A percentile compares a stretch with the other conserved stretches of the same genome.
These are phyloP conservation scores for Ascochyta clinopodiicola DNA, from an alignment of 2,329 filamentous ascomycete species.

Conservation along the genomic window DNA sequence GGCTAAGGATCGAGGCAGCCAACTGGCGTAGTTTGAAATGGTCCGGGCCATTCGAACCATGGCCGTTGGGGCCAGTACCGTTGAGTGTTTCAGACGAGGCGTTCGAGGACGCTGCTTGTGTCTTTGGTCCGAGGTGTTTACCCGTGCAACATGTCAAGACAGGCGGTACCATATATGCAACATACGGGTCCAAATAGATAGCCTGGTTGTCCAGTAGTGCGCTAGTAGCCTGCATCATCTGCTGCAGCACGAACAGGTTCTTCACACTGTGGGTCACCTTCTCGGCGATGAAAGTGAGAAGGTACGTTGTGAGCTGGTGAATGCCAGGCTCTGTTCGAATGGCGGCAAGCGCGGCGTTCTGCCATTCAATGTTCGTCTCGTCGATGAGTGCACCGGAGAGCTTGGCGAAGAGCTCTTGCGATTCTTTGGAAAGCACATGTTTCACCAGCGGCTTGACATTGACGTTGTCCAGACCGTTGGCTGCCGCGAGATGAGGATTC, in stretches of 20 bases:
- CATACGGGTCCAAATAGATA: constrained; percentile 76
- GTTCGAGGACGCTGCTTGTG: constrained; percentile 57
- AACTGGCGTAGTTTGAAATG: constrained; percentile 85
- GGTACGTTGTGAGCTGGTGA: constrained; percentile 95
- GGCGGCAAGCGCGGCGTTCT: constrained; percentile 83
- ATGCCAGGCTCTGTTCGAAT: constrained; percentile 88
- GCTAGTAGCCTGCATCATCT: constrained; percentile 89
- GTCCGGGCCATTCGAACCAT: constrained; percentile 44
- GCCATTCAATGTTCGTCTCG: constrained; percentile 84
- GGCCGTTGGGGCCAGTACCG: constrained; percentile 36
- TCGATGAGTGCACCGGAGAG: constrained; percentile 88
- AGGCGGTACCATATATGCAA: constrained; percentile 77
- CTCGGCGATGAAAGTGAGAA: constrained; percentile 93
- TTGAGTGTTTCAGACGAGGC: constrained; percentile 57
- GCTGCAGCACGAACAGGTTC: constrained; percentile 84
- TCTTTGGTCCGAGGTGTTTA: constrained; percentile 73
- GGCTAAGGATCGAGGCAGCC: constrained; percentile 79
- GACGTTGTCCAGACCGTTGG: constrained; percentile 82
- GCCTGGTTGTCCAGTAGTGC: constrained; percentile 83
- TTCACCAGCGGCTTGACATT: constrained; percentile 90
- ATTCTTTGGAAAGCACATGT: constrained; percentile 93
- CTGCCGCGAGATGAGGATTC: constrained; percentile 82
- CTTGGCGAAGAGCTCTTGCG: constrained; percentile 96
- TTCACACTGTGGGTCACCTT: constrained; percentile 94
- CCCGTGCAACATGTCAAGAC: constrained; percentile 91